Conservation (phyloP, 2,329 filamentous ascomycete genomes). For the Periconia digitata region DNA sequence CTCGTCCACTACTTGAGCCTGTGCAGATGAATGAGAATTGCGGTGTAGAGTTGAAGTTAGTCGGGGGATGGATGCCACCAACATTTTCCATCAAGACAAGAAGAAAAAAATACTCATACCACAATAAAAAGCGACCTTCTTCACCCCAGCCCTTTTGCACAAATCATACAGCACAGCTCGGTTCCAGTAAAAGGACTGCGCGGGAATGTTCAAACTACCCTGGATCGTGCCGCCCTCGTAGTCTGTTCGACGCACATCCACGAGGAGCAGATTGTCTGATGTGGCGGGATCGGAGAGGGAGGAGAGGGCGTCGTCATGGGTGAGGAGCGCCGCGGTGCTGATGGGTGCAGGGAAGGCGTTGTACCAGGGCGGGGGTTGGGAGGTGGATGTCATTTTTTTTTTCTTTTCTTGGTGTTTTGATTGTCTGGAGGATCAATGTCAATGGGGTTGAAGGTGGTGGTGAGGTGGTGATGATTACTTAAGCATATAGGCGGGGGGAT, state of each 20-base stretch:
- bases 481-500: too few species aligned
- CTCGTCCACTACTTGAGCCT: slow-evolving; percentile 39
- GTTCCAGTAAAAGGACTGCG: slow-evolving; percentile 51
- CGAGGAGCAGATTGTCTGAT: slow-evolving; percentile 44
- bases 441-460: not conserved
- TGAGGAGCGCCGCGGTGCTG: slow-evolving; percentile 41
- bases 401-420: slow-evolving; percentile 19
- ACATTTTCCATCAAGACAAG: too few species aligned
- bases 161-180: slow-evolving; percentile 47
- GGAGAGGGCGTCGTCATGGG: slow-evolving; percentile 40
- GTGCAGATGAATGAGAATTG: too few species aligned
- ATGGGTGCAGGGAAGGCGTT: slow-evolving; percentile 46
- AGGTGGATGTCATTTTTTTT: too few species aligned
- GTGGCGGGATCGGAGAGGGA: slow-evolving; percentile 15
- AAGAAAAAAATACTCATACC: slow-evolving; percentile 34
- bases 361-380: slow-evolving; percentile 44
- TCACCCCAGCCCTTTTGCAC: slow-evolving; percentile 48
- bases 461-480: too few species aligned
- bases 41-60: too few species aligned
- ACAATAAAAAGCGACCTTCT: slow-evolving; percentile 52
- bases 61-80: too few species aligned
- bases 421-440: slow-evolving; percentile 13
- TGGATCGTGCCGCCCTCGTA: slow-evolving; percentile 50
- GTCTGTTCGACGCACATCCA: slow-evolving; percentile 52
- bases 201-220: slow-evolving; percentile 52